A percentile compares a stretch with the other conserved stretches of the same genome.
Conservation (phyloP, 2,329 filamentous ascomycete species). For the Calonectria honghensis region DNA sequence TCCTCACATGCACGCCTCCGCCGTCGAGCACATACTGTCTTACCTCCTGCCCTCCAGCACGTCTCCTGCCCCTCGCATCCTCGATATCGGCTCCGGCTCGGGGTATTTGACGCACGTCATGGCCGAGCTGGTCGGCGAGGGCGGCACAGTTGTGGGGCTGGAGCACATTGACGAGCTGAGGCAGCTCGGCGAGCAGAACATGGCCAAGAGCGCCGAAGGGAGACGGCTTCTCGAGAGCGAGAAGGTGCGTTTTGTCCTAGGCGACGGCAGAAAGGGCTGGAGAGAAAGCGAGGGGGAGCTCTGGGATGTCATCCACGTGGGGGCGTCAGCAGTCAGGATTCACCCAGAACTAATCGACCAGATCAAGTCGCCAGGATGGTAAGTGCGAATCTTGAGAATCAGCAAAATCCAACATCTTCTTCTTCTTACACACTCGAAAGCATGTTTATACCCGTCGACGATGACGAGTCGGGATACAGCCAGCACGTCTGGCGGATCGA, state of each 20-base stretch:
- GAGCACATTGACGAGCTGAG: conserved; percentile 82
- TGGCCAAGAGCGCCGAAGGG: conserved; percentile 78
- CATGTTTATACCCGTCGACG: conserved; percentile 86
- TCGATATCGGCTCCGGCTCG: conserved; percentile 85
- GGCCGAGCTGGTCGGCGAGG: conserved; percentile 81
- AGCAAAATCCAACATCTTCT: background rate
- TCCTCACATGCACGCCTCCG: conserved; percentile 77
- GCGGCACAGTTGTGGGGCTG: conserved; percentile 78
- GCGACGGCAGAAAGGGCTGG: conserved; percentile 83
- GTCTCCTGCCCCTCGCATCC: conserved; percentile 69
- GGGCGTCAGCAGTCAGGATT: conserved; percentile 85
- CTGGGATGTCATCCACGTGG: conserved; percentile 97
- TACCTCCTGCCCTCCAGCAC: conserved; percentile 62
- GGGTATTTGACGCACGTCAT: conserved; percentile 93
- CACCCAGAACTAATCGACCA: conserved; percentile 85
- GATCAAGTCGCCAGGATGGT: conserved; percentile 84
- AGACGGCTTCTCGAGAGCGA: conserved; percentile 76
- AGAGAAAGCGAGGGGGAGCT: conserved; percentile 67
- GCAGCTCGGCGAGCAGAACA: conserved; percentile 78
- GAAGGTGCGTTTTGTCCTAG: conserved; percentile 82
- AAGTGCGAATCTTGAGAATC: conserved; percentile 45
- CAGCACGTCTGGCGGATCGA: conserved; percentile 86
- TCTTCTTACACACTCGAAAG: conserved; percentile 57
- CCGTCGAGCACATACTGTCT: conserved; percentile 69
- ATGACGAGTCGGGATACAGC: conserved; percentile 64